Conservation (phyloP, 1,139 yeast genomes). For the Taphrina deformans region DNA sequence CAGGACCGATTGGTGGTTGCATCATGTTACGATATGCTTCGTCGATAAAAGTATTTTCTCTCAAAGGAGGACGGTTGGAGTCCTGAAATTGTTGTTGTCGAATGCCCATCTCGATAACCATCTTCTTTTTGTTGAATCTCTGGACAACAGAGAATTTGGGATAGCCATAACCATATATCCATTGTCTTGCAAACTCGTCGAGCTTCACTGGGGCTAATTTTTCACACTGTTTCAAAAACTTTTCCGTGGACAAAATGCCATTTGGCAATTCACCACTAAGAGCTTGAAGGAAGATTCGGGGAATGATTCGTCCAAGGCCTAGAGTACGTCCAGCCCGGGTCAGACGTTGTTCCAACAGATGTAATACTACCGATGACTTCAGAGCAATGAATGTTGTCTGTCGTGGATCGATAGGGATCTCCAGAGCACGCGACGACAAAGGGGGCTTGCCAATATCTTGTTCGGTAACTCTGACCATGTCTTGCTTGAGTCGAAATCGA, state of each 20-base stretch:
- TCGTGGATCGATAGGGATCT: slow-evolving; percentile 66
- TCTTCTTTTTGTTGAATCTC: slow-evolving; percentile 86
- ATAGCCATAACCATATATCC: slow-evolving; percentile 89
- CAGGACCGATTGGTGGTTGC: slow-evolving; percentile 41
- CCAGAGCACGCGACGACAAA: slow-evolving; percentile 63
- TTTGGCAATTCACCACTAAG: slow-evolving; percentile 90
- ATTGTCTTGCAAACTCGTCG: slow-evolving; percentile 82
- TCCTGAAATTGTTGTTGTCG: slow-evolving; percentile 82
- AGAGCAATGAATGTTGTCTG: slow-evolving; percentile 66
- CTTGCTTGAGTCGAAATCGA: slow-evolving; percentile 65
- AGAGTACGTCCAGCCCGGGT: slow-evolving; percentile 93
- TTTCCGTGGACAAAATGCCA: slow-evolving; percentile 75
- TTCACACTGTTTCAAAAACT: slow-evolving; percentile 89
- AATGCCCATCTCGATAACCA: slow-evolving; percentile 91
- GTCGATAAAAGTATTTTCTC: slow-evolving; percentile 47
- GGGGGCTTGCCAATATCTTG: slow-evolving; percentile 83
- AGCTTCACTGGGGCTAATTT: slow-evolving; percentile 85
- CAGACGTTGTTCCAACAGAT: slow-evolving; percentile 85
- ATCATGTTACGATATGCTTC: slow-evolving; percentile 47
- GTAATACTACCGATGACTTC: slow-evolving; percentile 83
- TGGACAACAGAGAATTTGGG: slow-evolving; percentile 89
- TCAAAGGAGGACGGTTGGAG: slow-evolving; percentile 48
- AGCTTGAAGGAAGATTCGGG: slow-evolving; percentile 86
- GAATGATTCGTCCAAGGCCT: slow-evolving; percentile 87
- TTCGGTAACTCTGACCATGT: slow-evolving; percentile 65